A percentile compares a stretch with the other conserved stretches of the same genome.
phyloP scores from a whole-genome alignment of 169 alveolate species.

The Eimeria necatrix region DNA sequence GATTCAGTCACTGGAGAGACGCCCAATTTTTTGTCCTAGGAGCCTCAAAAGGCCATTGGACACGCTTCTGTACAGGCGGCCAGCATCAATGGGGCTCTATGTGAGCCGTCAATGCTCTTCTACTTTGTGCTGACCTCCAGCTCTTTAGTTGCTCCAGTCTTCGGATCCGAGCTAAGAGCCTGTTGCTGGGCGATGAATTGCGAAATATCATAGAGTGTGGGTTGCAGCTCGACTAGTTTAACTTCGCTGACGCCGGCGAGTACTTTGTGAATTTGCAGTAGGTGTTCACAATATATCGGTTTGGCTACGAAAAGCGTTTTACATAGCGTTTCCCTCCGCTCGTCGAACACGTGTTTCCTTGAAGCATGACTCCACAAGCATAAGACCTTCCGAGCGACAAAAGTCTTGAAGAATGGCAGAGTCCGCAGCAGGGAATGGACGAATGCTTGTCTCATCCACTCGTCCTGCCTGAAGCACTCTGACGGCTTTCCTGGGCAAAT shows the following conservation, averaged over 20 bases:
- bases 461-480: slow-evolving; percentile 77
- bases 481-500: slow-evolving; percentile 80
- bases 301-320: slow-evolving; percentile 75
- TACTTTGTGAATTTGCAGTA: slow-evolving; percentile 41
- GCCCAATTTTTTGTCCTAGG: too few relatives aligned
- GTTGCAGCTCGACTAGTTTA: slow-evolving; percentile 57
- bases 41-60: too few relatives aligned
- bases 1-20: too few relatives aligned
- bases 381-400: slow-evolving; percentile 61
- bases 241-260: slow-evolving; percentile 73
- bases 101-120: not conserved
- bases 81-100: not conserved
- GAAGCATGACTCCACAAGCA: slow-evolving; percentile 65
- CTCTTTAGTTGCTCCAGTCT: slow-evolving; percentile 71
- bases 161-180: slow-evolving; percentile 70
- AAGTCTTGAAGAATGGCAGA: slow-evolving; percentile 74
- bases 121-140: slow-evolving; percentile 48
- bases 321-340: slow-evolving; percentile 62
- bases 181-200: slow-evolving; percentile 66
- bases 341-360: slow-evolving; percentile 47
- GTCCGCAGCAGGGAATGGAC: slow-evolving; percentile 76
- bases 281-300: slow-evolving; percentile 54
- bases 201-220: slow-evolving; percentile 50
- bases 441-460: slow-evolving; percentile 78
- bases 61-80: not conserved